These are phyloP conservation scores for Candida easanensis DNA, from an alignment of 805 yeast genomes.

Conservation along the genomic window DNA sequence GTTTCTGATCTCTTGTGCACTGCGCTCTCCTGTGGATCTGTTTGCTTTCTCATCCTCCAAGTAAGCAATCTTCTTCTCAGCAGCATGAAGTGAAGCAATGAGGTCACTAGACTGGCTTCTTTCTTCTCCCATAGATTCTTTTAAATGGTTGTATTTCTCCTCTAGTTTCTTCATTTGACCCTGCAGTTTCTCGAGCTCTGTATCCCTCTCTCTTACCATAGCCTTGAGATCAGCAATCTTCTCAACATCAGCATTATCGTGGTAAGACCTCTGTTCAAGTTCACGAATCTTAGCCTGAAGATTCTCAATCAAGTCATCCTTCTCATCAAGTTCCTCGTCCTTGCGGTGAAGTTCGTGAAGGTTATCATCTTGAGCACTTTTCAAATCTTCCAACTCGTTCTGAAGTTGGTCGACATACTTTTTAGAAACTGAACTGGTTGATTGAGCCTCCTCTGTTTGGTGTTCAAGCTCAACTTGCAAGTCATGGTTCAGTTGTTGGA, in stretches of 20 bases:
- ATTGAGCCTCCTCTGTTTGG: slow-evolving; percentile 3
- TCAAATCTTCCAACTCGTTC: slow-evolving; percentile 17
- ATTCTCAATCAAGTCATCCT: slow-evolving; percentile 17
- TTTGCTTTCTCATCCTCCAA: slow-evolving; percentile 12
- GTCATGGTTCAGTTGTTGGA: slow-evolving; percentile 13
- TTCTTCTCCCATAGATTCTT: neutral
- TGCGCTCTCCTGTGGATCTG: slow-evolving; percentile 10
- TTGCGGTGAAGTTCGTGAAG: slow-evolving; percentile 19
- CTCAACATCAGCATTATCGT: slow-evolving; percentile 13
- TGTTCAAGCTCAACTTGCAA: slow-evolving; percentile 12
- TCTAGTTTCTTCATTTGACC: slow-evolving; percentile 6
- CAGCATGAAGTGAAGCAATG: neutral
- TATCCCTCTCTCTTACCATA: slow-evolving; percentile 15
- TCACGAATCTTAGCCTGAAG: slow-evolving; percentile 19
- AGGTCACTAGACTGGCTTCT: slow-evolving; percentile 4
- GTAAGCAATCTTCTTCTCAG: slow-evolving; percentile 7
- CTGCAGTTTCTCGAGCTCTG: slow-evolving; percentile 13
- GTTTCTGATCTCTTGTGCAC: slow-evolving; percentile 10
- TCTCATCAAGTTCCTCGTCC: slow-evolving; percentile 22
- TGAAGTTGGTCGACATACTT: slow-evolving; percentile 18
- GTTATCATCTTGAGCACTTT: slow-evolving; percentile 15
- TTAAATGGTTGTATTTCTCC: slow-evolving; percentile 1
- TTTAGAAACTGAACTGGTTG: slow-evolving; percentile 16
- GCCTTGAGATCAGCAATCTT: slow-evolving; percentile 16
- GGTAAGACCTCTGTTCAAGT: slow-evolving; percentile 12